Base-by-base conservation (phyloP, 176 grass and related monocot species). In the Leersia perrieri region DNA sequence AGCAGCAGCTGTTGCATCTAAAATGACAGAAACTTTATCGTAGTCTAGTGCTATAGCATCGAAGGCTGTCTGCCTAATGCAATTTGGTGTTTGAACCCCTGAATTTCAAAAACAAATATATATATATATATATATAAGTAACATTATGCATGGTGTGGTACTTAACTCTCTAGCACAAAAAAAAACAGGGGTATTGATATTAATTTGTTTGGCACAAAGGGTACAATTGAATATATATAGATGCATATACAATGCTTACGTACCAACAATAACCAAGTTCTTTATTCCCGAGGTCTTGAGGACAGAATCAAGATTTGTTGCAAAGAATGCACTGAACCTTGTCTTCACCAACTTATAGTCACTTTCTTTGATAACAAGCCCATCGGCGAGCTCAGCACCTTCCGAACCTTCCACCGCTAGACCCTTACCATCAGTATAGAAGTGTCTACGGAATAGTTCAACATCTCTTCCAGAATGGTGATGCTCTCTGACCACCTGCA, bases 71-170 rank as follows among this genome's bases (percentile, higher is more conserved):
- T 94, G 92, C 34, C 95, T 87, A n/a, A 94, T 98, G 73, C 95
- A 98, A 84, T 94, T 94, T 68, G 95, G 95, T 29, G 95, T 98
- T 84, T 98, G 95, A 85, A 98, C 86, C 22, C 95, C 92, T 98
- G 80, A 42, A 68, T 13, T 77, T 42, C 7, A 76, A 64, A n/a
- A 83, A 57, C 60, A 69, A n/a, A 83, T 4, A 36, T 25, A 84
- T 5, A 82, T 20, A 60, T 2, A 55, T 65, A 62, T 64, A 5
- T 84, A 64, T n/a, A n/a, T n/a, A n/a, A n/a, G n/a, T n/a, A n/a
- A n/a, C n/a, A n/a, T n/a, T n/a, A n/a, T n/a, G n/a, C n/a, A 31
- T 41, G 61, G 42, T 40, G 14, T 15, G 57, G 15, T 70, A 6
- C n/a, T n/a, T n/a, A 67, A 68, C 16, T 60, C 9, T 69, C 14